A percentile compares a stretch with the other conserved stretches of the same genome.
Conservation (phyloP, 2,329 filamentous ascomycete genomes). For the Fusarium globosum region DNA sequence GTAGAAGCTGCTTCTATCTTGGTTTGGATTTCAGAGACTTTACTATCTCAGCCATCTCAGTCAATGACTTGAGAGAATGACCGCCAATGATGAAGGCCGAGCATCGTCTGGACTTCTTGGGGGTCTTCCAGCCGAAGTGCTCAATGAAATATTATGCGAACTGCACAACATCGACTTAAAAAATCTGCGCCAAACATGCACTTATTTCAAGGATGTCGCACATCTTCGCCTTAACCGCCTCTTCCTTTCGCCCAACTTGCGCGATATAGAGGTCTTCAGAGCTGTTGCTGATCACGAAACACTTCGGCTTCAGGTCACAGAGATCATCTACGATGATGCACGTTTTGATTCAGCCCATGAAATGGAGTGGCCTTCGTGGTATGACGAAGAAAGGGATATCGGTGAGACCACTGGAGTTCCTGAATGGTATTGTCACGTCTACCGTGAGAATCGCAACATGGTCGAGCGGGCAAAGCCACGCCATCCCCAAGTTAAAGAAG, state of each 20-base stretch:
- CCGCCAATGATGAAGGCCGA: background rate
- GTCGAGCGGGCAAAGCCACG: background rate
- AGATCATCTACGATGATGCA: conserved; percentile 38
- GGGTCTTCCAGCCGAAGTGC: no score
- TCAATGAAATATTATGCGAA: no score
- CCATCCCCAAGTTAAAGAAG: background rate
- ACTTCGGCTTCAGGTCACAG: conserved; percentile 14
- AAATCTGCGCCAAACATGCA: background rate
- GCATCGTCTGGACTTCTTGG: background rate
- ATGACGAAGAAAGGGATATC: background rate
- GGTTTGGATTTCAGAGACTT: background rate
- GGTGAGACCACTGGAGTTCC: background rate
- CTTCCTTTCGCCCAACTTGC: background rate
- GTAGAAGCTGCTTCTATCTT: background rate
- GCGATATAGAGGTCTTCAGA: background rate
- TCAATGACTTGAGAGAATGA: background rate
- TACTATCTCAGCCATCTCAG: background rate
- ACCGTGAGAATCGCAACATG: background rate
- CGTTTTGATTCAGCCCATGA: background rate
- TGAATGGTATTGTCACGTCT: background rate
- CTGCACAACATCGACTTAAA: background rate
- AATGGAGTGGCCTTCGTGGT: background rate
- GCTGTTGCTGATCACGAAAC: background rate
- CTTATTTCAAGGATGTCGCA: background rate
- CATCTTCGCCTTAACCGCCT: background rate